Evolutionary conservation across 129 eudicot genomes (phyloP).

Genomic region (Lactuca sativa): DNA sequence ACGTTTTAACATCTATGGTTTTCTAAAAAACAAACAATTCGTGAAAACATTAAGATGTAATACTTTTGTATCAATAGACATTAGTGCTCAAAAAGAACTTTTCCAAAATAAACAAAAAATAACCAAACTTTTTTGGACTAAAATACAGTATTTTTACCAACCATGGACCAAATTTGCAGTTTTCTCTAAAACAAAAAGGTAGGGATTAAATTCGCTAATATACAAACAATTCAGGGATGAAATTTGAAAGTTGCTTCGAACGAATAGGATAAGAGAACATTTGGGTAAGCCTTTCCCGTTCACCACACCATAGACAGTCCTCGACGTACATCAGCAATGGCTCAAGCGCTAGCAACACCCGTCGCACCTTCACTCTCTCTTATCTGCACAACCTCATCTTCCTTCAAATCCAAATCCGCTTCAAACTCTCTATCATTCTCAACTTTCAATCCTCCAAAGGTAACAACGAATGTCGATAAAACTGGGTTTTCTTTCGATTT

Average conservation of each 20-base stretch:
- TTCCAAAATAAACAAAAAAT: no score
- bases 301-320: slow-evolving; percentile 14
- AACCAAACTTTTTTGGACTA: no score
- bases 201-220: not conserved
- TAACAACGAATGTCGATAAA: slow-evolving; percentile 10
- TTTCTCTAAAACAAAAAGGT: not conserved
- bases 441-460: slow-evolving; percentile 53
- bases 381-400: slow-evolving; percentile 47
- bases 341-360: slow-evolving; percentile 62
- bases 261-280: slow-evolving; percentile 14
- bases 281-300: slow-evolving; percentile 7
- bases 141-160: no score
- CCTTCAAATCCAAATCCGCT: slow-evolving; percentile 28
- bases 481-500: not conserved
- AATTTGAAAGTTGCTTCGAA: not conserved
- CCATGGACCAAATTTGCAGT: no score
- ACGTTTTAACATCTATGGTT: no score
- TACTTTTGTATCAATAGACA: no score
- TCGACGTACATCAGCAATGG: slow-evolving; percentile 32
- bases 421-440: slow-evolving; percentile 52
- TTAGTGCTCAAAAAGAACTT: no score
- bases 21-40: no score
- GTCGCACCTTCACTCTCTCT: slow-evolving; percentile 57
- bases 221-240: not conserved
- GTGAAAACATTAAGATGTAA: no score